These are phyloP conservation scores for Zygnema circumcarinatum DNA, from an alignment of 139 green algal genomes.

Conservation along the genomic window DNA sequence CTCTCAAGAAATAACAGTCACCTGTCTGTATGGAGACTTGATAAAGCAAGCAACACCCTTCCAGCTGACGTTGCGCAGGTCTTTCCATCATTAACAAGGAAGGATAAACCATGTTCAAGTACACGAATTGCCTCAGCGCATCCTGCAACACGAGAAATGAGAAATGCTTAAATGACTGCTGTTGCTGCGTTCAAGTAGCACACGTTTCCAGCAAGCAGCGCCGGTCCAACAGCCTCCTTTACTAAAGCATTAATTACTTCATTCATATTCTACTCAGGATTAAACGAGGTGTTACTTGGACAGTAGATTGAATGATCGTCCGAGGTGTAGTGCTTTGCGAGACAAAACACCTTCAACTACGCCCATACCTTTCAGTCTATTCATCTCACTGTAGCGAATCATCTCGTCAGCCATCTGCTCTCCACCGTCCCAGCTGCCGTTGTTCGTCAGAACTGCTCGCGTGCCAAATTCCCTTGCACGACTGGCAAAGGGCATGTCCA, in stretches of 20 bases:
- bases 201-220: no score
- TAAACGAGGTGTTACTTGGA: no score
- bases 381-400: slow-evolving; percentile 20
- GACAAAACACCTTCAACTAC: no score
- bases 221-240: no score
- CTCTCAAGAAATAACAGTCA: no score
- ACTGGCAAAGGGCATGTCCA: background rate
- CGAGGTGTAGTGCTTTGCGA: no score
- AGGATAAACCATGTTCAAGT: slow-evolving; percentile 17
- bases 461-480: background rate
- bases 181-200: background rate
- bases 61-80: background rate
- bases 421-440: slow-evolving; percentile 10
- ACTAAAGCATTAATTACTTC: no score
- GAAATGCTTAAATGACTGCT: background rate
- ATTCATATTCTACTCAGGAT: no score
- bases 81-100: slow-evolving; percentile 11
- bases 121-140: background rate
- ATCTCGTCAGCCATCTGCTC: slow-evolving; percentile 19
- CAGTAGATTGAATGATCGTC: no score
- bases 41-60: background rate
- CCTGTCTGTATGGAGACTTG: background rate
- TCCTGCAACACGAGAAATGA: background rate
- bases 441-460: background rate
- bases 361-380: background rate